phyloP scores from a whole-genome alignment of 768 basidiomycete genomes.

The Glaciozyma martinii region DNA sequence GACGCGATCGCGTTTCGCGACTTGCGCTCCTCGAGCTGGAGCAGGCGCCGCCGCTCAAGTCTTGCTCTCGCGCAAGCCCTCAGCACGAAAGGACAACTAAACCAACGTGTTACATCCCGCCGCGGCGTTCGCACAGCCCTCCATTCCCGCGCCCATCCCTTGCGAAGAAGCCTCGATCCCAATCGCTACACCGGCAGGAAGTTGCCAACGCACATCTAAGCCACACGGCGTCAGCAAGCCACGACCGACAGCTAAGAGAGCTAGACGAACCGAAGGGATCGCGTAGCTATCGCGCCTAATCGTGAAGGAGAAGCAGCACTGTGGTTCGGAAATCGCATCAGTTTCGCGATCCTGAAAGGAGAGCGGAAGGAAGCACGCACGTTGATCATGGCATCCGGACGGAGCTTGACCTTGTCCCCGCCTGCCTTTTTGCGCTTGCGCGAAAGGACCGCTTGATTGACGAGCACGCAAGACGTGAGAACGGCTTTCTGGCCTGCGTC shows the following conservation, averaged over 20 bases:
- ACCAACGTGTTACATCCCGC: too few relatives aligned
- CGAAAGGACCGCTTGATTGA: conserved; percentile 21
- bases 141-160: too few relatives aligned
- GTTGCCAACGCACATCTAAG: background rate
- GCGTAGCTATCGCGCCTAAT: conserved; percentile 36
- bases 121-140: too few relatives aligned
- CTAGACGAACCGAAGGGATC: conserved; percentile 57
- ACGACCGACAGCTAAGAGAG: conserved; percentile 59
- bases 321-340: conserved; percentile 3
- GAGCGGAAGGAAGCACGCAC: conserved; percentile 81
- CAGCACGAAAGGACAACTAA: too few relatives aligned
- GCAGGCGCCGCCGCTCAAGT: too few relatives aligned
- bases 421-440: conserved; percentile 16
- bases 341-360: conserved; percentile 50
- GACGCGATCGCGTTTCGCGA: too few relatives aligned
- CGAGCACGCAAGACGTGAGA: conserved; percentile 75
- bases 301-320: conserved; percentile 41
- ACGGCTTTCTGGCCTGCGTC: conserved; percentile 88
- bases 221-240: background rate
- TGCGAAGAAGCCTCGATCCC: background rate
- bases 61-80: too few relatives aligned
- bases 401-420: conserved; percentile 27
- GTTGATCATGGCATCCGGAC: conserved; percentile 67
- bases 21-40: too few relatives aligned
- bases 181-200: background rate